Base-by-base conservation (phyloP, 305 asterid genomes). In the Plantago lanceolata region DNA sequence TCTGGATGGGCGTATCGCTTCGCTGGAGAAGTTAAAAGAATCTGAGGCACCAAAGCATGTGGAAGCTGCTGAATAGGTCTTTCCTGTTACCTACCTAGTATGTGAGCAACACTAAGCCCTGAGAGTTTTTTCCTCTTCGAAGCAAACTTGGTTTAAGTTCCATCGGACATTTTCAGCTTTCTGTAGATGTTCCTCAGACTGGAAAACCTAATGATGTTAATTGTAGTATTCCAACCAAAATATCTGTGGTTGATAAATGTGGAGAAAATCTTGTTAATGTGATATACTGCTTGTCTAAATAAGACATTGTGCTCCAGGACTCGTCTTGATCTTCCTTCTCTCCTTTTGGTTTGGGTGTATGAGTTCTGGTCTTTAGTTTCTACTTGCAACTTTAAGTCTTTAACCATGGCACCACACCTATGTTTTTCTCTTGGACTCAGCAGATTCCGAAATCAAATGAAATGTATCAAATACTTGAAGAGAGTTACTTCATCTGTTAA, bases 1-100 rank as follows among this genome's bases (percentile, higher is more conserved):
- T 43, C 80, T 91, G 71, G 96, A 88, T 43, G 85, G 81, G 60
- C 90, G 96, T 50, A 63, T 88, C 66, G 84, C 87, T n/a, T 68
- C 83, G 60, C 57, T 91, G 76, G 98, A 91, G 76, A 82, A 87
- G 82, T 63, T 76, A 72, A 84, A 83, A 74, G 75, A 76, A 63
- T 86, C 51, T 0, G 85, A 86, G 73, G 81, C 76, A 19, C 74
- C 88, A 9, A 83, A 84, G 80, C 76, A 62, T 17, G 82, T 58
- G 49, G 86, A 85, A 69, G 77, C 88, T 68, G 68, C 93, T 24
- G 83, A 87, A 35, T 82, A 82, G 76, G 73, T 58, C 33, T 53
- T 54, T 69, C 50, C 33, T 28, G 63, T 40, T 24, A 54, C 59
- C 31, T 52, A 58, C 64, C 37, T 59, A n/a, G n/a, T n/a, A 15